Percentiles rank a stretch among this genome's conserved stretches.
phyloP scores from a whole-genome alignment of 169 alveolate species.

The Plasmodium cynomolgi region DNA sequence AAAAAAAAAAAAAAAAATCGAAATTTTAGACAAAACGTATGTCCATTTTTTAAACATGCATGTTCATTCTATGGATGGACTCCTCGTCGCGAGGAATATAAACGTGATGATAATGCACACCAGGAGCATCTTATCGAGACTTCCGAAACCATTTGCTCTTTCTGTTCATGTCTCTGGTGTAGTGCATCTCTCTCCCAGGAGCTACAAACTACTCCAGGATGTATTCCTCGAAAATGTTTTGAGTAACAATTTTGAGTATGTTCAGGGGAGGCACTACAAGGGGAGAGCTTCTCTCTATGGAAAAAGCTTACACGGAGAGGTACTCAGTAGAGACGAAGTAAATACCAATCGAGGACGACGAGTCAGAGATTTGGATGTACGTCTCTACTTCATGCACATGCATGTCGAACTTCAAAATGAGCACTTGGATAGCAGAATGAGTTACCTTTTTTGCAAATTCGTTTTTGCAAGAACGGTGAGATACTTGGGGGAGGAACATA shows the following conservation, averaged over 20 bases:
- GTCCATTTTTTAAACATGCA: slow-evolving; percentile 16
- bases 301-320: not conserved
- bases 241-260: slow-evolving; percentile 14
- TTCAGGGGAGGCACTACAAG: not conserved
- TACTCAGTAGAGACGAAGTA: too few species aligned
- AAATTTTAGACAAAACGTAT: slow-evolving; percentile 13
- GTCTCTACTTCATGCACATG: not conserved
- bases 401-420: slow-evolving; percentile 14
- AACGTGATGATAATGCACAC: slow-evolving; percentile 5
- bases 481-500: not conserved
- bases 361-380: slow-evolving; percentile 6
- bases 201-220: slow-evolving; percentile 10
- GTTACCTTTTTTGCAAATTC: slow-evolving; percentile 10
- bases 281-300: not conserved
- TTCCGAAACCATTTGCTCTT: not conserved
- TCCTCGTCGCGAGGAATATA: not conserved
- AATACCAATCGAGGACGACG: not conserved
- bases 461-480: not conserved
- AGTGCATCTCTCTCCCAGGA: slow-evolving; percentile 7
- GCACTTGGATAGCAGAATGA: slow-evolving; percentile 3
- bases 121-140: slow-evolving; percentile 19
- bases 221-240: slow-evolving; percentile 4
- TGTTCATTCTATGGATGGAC: not conserved
- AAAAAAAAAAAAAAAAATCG: slow-evolving; percentile 1
- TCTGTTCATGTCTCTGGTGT: not conserved